Evolutionary conservation across 1,139 yeast genomes (phyloP), one percentile per base, ranked within the genome.

Genomic region (Suhomyces coccinellae): DNA sequence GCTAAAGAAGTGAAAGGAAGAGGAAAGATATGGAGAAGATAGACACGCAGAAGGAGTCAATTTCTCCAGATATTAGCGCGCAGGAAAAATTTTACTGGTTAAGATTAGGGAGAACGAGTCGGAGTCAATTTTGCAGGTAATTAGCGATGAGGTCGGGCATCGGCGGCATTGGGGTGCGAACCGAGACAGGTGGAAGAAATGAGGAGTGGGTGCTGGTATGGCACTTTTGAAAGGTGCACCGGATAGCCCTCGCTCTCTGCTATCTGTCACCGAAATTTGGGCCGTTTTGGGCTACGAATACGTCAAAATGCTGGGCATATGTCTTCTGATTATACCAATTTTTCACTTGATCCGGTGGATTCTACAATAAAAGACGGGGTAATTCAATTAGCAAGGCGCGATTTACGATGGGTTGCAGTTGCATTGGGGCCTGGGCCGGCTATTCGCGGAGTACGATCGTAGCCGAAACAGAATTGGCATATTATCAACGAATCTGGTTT

Each of bases 81-180:
- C 14, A 37, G 30, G 41, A 31, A 43, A 43, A 40, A 17, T 40
- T 40, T 37, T 44, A 43, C 43, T 44, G 38, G 38, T 41, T 40
- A 33, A 36, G 34, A 40, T 30, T 30, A 29, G 29, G 14, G 16
- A 32, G 33, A 22, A 24, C 10, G 7, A 24, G 6, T 17, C 39
- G 28, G 39, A 36, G 39, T 36, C 39, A 36, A 13, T 29, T 36
- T 26, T 26, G 30, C 20, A 34, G 14, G 32, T 15, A 36, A 24
- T 34, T 34, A 12, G 36, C 28, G 36, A 34, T 34, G 36, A 34
- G 36, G 30, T 34, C 36, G 11, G 36, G n/a, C n/a, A 11, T 26
- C 29, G 29, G 29, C 36, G 26, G 24, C 9, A 14, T 22, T 7
- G 29, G 26, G 14, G 15, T 20, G 26, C 14, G 35, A 7, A 10